phyloP scores from a whole-genome alignment of 2,329 filamentous ascomycete genomes.

The Ascosphaera acerosa region DNA sequence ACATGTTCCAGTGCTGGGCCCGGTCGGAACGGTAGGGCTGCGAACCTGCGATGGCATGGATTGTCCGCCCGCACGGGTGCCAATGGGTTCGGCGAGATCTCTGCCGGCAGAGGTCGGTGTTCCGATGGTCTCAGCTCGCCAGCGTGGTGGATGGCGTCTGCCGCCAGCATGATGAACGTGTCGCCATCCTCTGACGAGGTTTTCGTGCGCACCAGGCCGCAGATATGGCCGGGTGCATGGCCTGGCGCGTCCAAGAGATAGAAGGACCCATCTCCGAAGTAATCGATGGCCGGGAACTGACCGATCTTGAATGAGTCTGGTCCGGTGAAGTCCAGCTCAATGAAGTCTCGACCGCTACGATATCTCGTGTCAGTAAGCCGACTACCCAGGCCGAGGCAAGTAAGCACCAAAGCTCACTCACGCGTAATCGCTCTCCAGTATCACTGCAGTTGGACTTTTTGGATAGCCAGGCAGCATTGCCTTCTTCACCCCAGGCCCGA shows the following conservation, averaged over 20 bases:
- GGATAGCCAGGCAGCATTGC: constrained; percentile 25
- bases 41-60: not conserved
- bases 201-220: constrained; percentile 9
- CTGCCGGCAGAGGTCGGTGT: constrained; percentile 9
- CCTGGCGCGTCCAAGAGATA: constrained; percentile 11
- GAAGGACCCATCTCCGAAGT: constrained; percentile 11
- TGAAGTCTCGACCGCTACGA: constrained; percentile 7
- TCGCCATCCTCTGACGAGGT: constrained; percentile 1
- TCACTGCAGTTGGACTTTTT: constrained; percentile 11
- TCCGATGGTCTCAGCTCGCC: constrained; percentile 11
- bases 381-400: too few relatives aligned
- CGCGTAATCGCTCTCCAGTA: constrained; percentile 13
- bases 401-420: too few relatives aligned
- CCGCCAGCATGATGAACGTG: constrained; percentile 11
- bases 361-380: too few relatives aligned
- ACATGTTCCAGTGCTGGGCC: constrained; percentile 1
- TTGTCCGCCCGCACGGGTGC: not conserved
- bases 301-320: constrained; percentile 6
- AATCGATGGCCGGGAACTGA: constrained; percentile 9
- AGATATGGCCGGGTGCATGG: constrained; percentile 10
- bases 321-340: constrained; percentile 6
- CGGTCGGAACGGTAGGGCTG: constrained; percentile 1
- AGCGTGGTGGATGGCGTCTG: constrained; percentile 9
- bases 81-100: constrained; percentile 3
- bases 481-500: constrained; percentile 27